phyloP scores from a whole-genome alignment of 345 rosid species.

The Dovyalis caffra region DNA sequence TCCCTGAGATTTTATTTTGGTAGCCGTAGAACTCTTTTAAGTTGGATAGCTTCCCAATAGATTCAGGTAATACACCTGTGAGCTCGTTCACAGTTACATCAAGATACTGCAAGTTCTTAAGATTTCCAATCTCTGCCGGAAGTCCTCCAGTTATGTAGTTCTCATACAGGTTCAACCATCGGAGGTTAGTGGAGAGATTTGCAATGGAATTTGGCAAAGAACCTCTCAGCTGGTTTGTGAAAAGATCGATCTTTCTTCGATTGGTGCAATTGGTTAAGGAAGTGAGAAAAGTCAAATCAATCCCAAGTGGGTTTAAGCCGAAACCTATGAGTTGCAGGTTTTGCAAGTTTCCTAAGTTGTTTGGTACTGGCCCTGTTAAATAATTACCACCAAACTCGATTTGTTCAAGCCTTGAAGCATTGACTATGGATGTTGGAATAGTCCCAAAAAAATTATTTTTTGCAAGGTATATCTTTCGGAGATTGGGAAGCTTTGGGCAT shows the following conservation, averaged over 20 bases:
- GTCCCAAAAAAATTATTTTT: no score
- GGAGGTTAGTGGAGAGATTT: neutral
- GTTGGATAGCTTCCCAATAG: neutral
- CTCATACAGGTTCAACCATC: fast-evolving
- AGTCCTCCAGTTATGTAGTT: neutral
- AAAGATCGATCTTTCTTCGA: no score
- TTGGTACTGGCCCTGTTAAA: no score
- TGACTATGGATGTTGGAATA: neutral
- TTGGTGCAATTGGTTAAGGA: no score
- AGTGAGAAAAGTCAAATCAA: no score
- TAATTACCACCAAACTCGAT: no score
- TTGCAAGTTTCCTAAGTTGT: no score
- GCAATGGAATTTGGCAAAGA: no score
- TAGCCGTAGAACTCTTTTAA: neutral
- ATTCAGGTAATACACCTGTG: neutral
- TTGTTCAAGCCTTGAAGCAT: no score
- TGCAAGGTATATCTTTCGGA: neutral
- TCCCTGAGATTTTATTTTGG: neutral
- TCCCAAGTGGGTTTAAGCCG: no score
- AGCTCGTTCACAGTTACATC: fast-evolving
- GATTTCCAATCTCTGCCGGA: neutral
- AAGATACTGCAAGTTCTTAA: neutral
- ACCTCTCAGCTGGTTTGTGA: no score
- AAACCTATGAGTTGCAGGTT: no score
- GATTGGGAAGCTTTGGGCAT: neutral